phyloP scores from a whole-genome alignment of 345 rosid species.

The Pistacia atlantica region DNA sequence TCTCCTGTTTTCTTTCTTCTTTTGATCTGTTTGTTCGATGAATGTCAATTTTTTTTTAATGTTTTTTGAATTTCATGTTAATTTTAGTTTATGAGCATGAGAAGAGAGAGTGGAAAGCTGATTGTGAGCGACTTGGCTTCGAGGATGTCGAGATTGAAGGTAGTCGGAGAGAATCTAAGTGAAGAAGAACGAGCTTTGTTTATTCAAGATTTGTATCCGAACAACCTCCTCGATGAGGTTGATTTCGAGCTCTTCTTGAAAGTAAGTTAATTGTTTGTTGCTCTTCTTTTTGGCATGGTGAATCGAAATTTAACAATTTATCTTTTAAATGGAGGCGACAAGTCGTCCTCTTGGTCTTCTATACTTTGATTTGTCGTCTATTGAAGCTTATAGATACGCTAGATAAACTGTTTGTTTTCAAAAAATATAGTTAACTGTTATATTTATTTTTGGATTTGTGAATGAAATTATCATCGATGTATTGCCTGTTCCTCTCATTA shows the following conservation, averaged over 20 bases:
- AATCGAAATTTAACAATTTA: not conserved
- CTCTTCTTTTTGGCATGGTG: not conserved
- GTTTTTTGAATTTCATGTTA: not conserved
- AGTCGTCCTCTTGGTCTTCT: not conserved
- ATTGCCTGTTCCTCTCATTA: not conserved
- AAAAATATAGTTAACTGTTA: no score
- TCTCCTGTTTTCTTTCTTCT: not conserved
- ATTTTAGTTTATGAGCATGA: conserved; percentile 77
- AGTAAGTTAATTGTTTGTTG: conserved; percentile 37
- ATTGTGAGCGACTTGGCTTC: conserved; percentile 78
- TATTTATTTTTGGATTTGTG: no score
- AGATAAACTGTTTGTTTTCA: not conserved
- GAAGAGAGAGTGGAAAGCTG: conserved; percentile 91
- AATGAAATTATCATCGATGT: not conserved
- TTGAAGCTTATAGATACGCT: not conserved
- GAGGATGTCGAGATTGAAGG: conserved; percentile 81
- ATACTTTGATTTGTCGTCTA: not conserved
- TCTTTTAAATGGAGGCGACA: not conserved
- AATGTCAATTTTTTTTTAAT: not conserved
- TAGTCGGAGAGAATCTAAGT: conserved; percentile 77
- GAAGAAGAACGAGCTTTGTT: conserved; percentile 69
- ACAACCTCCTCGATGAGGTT: conserved; percentile 66
- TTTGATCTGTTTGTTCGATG: not conserved
- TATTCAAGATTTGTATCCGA: conserved; percentile 64
- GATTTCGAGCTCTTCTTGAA: conserved; percentile 95